Conservation (phyloP, 225 moss, liverwort and hornwort species). For the Asterella californica region DNA sequence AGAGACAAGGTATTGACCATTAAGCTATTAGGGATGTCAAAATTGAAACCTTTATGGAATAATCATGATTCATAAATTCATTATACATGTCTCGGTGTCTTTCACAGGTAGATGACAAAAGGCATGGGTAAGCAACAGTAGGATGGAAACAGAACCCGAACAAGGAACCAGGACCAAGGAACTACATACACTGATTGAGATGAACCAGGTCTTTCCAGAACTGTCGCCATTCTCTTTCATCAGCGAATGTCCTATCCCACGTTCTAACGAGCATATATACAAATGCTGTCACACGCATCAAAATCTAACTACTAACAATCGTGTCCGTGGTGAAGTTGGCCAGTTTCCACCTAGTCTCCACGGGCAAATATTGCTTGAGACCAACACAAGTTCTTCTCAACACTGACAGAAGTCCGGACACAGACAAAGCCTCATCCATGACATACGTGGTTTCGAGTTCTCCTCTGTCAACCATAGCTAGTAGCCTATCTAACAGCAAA, state of each 20-base stretch:
- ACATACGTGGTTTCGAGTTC: background rate
- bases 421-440: background rate
- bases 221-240: background rate
- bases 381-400: constrained; percentile 40
- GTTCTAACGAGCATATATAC: background rate
- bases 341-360: constrained; percentile 21
- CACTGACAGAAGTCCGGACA: constrained; percentile 11
- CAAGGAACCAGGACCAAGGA: background rate
- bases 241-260: background rate
- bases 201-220: background rate
- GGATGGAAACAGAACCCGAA: background rate
- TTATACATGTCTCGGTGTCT: no score
- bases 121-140: no score
- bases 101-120: no score
- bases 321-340: background rate
- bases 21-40: no score
- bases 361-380: constrained; percentile 27
- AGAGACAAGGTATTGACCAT: no score
- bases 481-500: constrained; percentile 20
- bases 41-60: no score
- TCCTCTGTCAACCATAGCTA: background rate
- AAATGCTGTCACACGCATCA: background rate
- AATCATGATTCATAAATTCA: no score
- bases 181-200: background rate
- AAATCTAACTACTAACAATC: background rate